Conservation (phyloP, 306 rosid genomes). For the Quercus aquifolioides region DNA sequence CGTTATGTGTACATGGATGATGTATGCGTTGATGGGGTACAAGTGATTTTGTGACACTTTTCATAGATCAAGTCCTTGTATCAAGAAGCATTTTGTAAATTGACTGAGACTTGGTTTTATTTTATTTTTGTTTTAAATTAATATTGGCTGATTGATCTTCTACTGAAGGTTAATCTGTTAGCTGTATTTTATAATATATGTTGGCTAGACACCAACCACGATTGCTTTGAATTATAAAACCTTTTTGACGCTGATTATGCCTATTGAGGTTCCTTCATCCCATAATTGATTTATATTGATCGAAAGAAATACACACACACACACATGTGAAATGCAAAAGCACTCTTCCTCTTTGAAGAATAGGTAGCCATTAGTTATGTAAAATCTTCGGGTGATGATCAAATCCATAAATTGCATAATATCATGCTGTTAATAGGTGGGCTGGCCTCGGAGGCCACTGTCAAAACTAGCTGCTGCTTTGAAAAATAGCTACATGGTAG, state of each 20-base stretch:
- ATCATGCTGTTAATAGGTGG: constrained; percentile 55
- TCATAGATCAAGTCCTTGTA: neutral
- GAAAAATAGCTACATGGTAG: constrained; percentile 91
- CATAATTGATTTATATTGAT: neutral
- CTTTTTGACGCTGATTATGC: neutral
- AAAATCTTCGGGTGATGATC: neutral
- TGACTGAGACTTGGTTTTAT: neutral
- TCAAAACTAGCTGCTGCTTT: constrained; percentile 83
- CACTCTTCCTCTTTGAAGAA: neutral
- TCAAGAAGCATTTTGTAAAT: neutral
- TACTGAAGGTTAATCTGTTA: neutral
- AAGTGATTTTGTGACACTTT: neutral
- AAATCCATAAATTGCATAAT: constrained; percentile 8
- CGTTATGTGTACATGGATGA: neutral
- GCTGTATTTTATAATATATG: neutral
- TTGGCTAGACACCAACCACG: neutral
- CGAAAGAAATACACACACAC: neutral
- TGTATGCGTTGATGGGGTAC: neutral
- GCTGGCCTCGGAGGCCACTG: constrained; percentile 93
- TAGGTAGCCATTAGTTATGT: neutral
- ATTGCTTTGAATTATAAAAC: neutral
- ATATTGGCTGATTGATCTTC: neutral
- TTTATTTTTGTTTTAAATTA: neutral
- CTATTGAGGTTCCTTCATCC: neutral
- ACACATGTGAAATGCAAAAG: neutral